These are phyloP conservation scores for Paraphaeosphaeria minitans DNA, from an alignment of 2,329 filamentous ascomycete genomes.

Conservation along the genomic window DNA sequence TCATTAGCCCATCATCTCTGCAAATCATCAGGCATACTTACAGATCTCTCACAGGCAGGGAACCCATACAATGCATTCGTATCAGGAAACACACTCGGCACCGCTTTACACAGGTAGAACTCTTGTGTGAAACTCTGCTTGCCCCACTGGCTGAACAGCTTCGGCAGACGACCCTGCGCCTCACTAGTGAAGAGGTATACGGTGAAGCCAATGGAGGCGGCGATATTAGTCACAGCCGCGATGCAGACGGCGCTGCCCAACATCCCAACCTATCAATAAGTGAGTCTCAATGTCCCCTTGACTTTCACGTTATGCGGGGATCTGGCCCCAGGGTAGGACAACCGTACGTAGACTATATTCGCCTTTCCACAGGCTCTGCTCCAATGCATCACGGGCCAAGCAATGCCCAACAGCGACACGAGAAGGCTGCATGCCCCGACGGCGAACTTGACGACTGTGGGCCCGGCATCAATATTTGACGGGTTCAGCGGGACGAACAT, in stretches of 20 bases:
- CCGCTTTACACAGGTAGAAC: conserved; percentile 19
- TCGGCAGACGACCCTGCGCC: conserved; percentile 7
- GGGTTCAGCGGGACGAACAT: conserved; percentile 17
- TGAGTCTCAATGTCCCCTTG: not conserved
- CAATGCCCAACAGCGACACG: conserved; percentile 1
- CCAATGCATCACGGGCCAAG: conserved; percentile 13
- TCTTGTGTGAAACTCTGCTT: conserved; percentile 16
- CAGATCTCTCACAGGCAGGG: conserved; percentile 14
- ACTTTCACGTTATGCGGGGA: not conserved
- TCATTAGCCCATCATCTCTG: not conserved
- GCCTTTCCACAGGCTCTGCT: conserved; percentile 1
- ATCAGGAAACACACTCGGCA: conserved; percentile 15
- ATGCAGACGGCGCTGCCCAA: conserved; percentile 11
- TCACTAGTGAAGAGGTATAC: conserved; percentile 19
- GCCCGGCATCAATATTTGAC: conserved; percentile 16
- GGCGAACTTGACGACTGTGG: conserved; percentile 11
- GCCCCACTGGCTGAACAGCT: conserved; percentile 8
- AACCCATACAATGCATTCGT: conserved; percentile 16
- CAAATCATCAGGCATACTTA: conserved; percentile 4
- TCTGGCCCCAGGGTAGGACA: not conserved
- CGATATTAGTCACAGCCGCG: conserved; percentile 5
- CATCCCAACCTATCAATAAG: conserved; percentile 8
- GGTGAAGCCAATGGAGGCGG: conserved; percentile 8
- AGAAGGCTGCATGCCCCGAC: conserved; percentile 4
- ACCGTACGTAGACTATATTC: conserved; percentile 3